Evolutionary conservation across 768 basidiomycete species (phyloP), one percentile per base, ranked within the genome.

Genomic region (Pleurotus giganteus): DNA sequence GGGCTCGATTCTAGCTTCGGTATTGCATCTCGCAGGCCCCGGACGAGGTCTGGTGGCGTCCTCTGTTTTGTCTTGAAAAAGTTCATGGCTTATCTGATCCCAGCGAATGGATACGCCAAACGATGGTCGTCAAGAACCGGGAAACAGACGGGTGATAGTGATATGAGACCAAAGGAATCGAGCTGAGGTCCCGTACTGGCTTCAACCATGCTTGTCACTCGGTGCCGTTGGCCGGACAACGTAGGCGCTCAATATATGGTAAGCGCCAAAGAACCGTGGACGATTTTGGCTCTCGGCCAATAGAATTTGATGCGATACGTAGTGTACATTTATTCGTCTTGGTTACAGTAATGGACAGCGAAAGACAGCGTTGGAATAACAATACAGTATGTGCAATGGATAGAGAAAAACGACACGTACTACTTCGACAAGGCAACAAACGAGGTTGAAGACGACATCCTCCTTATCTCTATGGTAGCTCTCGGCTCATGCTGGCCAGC

Each of bases 21-120:
- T 62, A 94, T 82, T 50, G 88, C 81, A 66, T 96, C 94, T 28
- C 86, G 80, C 45, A 95, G 76, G 46, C 86, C 82, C 42, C 88
- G 82, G 28, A 96, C 89, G 60, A 95, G 81, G 66, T 97, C 94
- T 44, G 91, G 84, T 6, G 94, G 94, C 29, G 89, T 89, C 65
- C 91, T 79, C 41, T 83, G 86, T 68, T 92, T 95, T 19, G 90
- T 85, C 76, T 92, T 94, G 85, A 96, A 96, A 77, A 96, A 95
- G 73, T 95, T 95, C 94, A 96, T 95, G 27, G 53, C 47, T 26
- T 51, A 51, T 51, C 32, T 23, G 15, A 31, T 32, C 29, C 29
- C 27, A 39, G 21, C 13, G 12, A 42, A 21, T 50, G 13, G 21
- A 1, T 45, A 45, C 11, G 43, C 24, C 31, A 36, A 21, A 42